Conservation (phyloP, 192 early-diverging fungal species). For the Umbelopsis vinacea region DNA sequence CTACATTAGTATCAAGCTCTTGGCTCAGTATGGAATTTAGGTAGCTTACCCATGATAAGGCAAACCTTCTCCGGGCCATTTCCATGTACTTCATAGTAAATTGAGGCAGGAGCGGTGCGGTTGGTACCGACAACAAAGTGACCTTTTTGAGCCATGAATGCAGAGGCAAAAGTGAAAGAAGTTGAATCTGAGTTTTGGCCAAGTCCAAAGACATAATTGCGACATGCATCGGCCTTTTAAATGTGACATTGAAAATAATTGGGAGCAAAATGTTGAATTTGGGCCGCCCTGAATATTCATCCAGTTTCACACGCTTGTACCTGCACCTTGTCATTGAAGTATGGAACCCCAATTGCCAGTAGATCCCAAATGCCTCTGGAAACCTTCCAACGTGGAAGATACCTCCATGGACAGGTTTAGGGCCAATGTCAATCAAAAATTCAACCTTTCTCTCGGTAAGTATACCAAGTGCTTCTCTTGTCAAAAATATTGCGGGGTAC, state of each 20-base stretch:
- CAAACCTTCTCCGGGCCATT: conserved; percentile 70
- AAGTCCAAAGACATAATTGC: background rate
- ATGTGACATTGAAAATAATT: conserved; percentile 8
- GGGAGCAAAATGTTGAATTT: background rate
- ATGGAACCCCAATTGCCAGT: conserved; percentile 20
- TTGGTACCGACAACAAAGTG: conserved; percentile 19
- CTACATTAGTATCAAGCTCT: too few species aligned
- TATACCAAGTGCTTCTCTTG: background rate
- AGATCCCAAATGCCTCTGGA: conserved; percentile 63
- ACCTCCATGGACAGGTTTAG: conserved; percentile 78
- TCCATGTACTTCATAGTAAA: conserved; percentile 85
- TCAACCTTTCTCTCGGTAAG: conserved; percentile 62
- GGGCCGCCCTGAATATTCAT: conserved; percentile 3
- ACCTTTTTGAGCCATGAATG: conserved; percentile 4
- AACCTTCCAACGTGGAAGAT: conserved; percentile 53
- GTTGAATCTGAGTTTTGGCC: background rate
- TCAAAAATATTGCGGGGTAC: background rate
- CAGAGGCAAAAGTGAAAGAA: background rate
- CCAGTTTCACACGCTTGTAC: conserved; percentile 7
- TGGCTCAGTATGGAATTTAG: background rate
- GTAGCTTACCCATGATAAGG: conserved; percentile 69
- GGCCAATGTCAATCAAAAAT: conserved; percentile 70
- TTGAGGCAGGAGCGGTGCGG: background rate
- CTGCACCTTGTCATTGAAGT: background rate
- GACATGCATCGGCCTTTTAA: background rate